Evolutionary conservation across 2,329 filamentous ascomycete genomes (phyloP).

Genomic region (Claviceps paspali): DNA sequence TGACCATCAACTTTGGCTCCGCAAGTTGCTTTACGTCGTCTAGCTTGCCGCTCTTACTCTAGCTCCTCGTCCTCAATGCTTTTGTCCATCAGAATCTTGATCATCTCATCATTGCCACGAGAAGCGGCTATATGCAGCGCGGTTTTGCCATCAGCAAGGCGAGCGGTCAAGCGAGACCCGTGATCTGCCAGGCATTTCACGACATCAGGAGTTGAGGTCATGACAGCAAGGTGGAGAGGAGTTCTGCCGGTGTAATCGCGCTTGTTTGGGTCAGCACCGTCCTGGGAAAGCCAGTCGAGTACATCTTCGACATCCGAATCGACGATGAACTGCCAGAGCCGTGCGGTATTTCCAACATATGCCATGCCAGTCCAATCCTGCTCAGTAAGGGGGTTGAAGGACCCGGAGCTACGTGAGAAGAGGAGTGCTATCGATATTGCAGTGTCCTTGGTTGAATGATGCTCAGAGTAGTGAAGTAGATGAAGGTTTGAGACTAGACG

Average conservation of each 20-base stretch:
- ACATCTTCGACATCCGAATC: slow-evolving; percentile 57
- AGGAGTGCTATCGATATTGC: no score
- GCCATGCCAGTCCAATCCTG: slow-evolving; percentile 87
- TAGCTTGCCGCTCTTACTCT: slow-evolving; percentile 42
- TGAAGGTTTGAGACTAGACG: no score
- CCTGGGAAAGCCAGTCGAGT: slow-evolving; percentile 51
- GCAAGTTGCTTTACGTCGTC: slow-evolving; percentile 24
- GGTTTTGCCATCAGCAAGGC: slow-evolving; percentile 65
- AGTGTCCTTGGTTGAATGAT: no score
- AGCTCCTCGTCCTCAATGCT: slow-evolving; percentile 60
- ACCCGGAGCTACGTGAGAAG: no score
- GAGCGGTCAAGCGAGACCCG: slow-evolving; percentile 56
- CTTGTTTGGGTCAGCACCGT: slow-evolving; percentile 54
- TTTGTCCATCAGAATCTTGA: slow-evolving; percentile 56
- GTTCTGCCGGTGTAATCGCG: slow-evolving; percentile 68
- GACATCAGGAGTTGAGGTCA: slow-evolving; percentile 51
- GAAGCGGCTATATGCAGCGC: slow-evolving; percentile 70
- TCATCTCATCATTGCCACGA: slow-evolving; percentile 51
- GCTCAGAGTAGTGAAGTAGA: no score
- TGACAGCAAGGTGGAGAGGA: slow-evolving; percentile 62
- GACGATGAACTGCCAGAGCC: slow-evolving; percentile 68
- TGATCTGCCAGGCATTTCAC: slow-evolving; percentile 57
- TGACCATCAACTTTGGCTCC: slow-evolving; percentile 8
- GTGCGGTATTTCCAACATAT: slow-evolving; percentile 65
- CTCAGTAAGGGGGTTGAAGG: slow-evolving; percentile 67